Conservation (phyloP, 176 grass and related monocot genomes). For the Avena atlantica region DNA sequence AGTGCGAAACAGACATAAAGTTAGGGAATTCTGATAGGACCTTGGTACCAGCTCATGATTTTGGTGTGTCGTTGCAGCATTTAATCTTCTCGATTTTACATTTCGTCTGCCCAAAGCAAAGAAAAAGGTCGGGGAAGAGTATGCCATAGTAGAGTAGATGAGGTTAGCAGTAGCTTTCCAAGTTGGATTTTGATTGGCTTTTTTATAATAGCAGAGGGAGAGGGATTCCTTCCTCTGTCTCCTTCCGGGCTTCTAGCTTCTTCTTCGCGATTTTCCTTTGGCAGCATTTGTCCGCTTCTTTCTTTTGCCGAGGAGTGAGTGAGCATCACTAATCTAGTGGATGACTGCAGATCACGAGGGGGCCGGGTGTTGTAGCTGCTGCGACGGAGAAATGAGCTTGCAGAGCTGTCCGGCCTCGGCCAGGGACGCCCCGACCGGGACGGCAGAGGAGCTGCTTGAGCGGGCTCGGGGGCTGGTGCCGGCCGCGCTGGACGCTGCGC, state of each 20-base stretch:
- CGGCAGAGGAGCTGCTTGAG: conserved; percentile 59
- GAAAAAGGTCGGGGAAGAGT: neutral
- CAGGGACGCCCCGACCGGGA: conserved; percentile 31
- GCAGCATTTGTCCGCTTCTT: conserved; percentile 33
- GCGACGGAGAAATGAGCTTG: conserved; percentile 44
- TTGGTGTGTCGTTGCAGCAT: conserved; percentile 35
- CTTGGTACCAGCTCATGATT: conserved; percentile 48
- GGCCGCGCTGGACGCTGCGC: conserved; percentile 48
- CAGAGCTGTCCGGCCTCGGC: conserved; percentile 44
- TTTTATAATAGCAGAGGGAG: conserved; percentile 27
- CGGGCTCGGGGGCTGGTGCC: conserved; percentile 59
- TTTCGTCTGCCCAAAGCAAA: conserved; percentile 32
- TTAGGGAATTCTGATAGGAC: conserved; percentile 30
- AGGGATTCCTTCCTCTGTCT: neutral
- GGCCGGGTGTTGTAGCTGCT: conserved; percentile 14
- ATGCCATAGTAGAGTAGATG: neutral
- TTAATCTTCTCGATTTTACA: neutral
- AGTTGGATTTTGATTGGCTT: conserved; percentile 29
- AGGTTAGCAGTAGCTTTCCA: conserved; percentile 48
- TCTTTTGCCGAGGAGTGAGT: conserved; percentile 5
- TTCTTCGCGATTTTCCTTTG: conserved; percentile 14
- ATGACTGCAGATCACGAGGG: conserved; percentile 51
- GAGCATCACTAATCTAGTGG: conserved; percentile 38
- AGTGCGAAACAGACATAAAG: neutral
- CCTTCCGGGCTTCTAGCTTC: conserved; percentile 37